Evolutionary conservation across 1,284 basidiomycete genomes (phyloP), one percentile per base, ranked within the genome.

Genomic region (Moesziomyces sp.): DNA sequence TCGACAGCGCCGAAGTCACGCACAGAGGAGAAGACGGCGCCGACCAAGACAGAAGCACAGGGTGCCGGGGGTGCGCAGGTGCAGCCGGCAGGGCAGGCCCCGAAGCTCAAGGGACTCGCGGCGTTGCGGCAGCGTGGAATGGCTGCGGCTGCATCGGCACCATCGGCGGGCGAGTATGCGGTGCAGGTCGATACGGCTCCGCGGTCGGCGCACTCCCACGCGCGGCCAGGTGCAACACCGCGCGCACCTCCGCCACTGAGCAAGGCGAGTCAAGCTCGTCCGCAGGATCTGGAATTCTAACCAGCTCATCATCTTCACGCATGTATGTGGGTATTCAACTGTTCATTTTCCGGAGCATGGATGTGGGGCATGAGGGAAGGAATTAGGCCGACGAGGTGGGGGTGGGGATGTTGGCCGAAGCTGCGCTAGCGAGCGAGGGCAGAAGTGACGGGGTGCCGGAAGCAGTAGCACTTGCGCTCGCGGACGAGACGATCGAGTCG

Each of bases 251-350:
- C 24, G 24, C 24, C 24, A 26, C 23, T 46, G 26, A 61, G 51
- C 9, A 49, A 51, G 3, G 60, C 55, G 8, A 56, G 59, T 0
- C 55, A 69, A 23, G 47, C 60, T 9, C 59, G 66, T 28, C 48
- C 56, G 16, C 48, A 69, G 21, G 66, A 63, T 50, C 60, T 69
- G 1, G 66, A 69, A n/a, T 69, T 69, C 48, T 69, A 44, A 35
- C 24, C 16, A 16, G 8, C n/a, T 24, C n/a, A 46, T 14, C 13
- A 44, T n/a, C 26, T 35, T 28, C 21, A 47, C 35, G 16, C 14
- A 16, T 3, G 16, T 38, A 6, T 18, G 16, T 14, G 35, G 35
- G 6, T 10, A 38, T 10, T 14, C 16, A 38, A 30, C 6, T 16
- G 35, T 38, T 38, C 35, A 38, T 38, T 38, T 38, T 38, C 35